Evolutionary conservation across 768 basidiomycete genomes (phyloP), one percentile per base, ranked within the genome.

Genomic region (Boletus huronensis): DNA sequence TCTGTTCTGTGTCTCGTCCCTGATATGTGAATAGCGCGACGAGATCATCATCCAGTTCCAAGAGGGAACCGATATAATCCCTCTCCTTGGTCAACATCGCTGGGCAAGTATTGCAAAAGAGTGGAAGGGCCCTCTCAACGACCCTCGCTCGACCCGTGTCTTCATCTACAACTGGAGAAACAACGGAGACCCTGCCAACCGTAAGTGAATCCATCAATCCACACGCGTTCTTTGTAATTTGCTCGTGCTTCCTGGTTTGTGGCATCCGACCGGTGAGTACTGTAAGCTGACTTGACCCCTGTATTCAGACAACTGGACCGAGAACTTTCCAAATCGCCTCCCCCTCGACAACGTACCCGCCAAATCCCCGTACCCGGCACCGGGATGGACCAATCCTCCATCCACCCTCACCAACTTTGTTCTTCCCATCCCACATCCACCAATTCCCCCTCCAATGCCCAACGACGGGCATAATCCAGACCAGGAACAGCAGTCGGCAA

Each of bases 161-260:
- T 70, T 72, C 38, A 28, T 63, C 23, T 70, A 72, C 38, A 70
- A 72, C 47, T 70, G 65, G 69, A 57, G 50, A 26, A 61, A 63
- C 11, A 64, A 70, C 2, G 70, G 69, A 7, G 68, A 70, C 42
- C 70, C 70, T 31, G 50, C 59, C 34, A 64, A 63, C 32, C 69
- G 70, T 72, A 26, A 56, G 69, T 66, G 14, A 10, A 50, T 14
- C 17, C 16, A 2, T 17, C n/a, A 2, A 21, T 26, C n/a, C n/a
- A 6, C 41, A n/a, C 0, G 28, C 29, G 17, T 17, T 25, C 23
- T 14, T 38, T 31, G 36, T 23, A 8, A 2, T 19, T 26, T 16
- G 17, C 17, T 48, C 14, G 34, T 10, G 11, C 19, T 38, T 34
- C 4, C 29, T 23, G 10, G 28, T 16, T 16, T 6, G 26, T 25